Evolutionary conservation across 768 basidiomycete genomes (phyloP), one percentile per base, ranked within the genome.

Genomic region (Trichaptum fuscoviolaceum): DNA sequence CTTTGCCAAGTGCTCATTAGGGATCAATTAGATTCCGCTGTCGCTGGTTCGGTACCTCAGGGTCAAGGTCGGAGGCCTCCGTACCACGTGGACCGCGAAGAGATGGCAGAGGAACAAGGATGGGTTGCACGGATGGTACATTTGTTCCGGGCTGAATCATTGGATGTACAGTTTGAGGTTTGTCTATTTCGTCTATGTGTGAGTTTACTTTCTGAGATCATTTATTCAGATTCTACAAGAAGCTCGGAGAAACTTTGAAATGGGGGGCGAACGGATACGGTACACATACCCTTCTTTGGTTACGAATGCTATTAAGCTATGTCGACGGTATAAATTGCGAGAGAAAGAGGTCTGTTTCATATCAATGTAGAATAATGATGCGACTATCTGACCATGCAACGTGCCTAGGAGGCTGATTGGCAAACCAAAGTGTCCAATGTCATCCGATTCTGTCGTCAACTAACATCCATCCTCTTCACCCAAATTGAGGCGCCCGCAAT

Each of bases 81-180:
- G 10, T 85, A 87, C 70, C 79, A 81, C 30, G 71, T 85, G 63
- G 96, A 96, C 74, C 78, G 89, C 63, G 93, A 96, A 74, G 96
- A 99, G 73, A 83, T 95, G 81, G 96, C 95, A 0, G 97, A 99
- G 76, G 97, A 99, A 76, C 97, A 99, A 72, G 97, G 97, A 0
- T 99, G 97, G 97, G 87, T 98, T 18, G 96, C 97, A 57, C 82
- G 96, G 69, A 98, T 99, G 93, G 92, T 99, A 1, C 97, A 99
- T 80, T 76, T 99, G 35, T 97, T 99, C 86, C 81, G 89, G 24
- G 85, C 93, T 0, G 94, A 97, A 63, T 91, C 92, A 27, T 75
- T 98, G 69, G 91, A 85, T 70, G 85, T 89, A 17, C 97, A 99
- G 72, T 96, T 95, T 70, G 90, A 95, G 84, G 96, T 93, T 67